Evolutionary conservation across 2,329 filamentous ascomycete species (phyloP).

Genomic region (Clarireedia homoeocarpa): DNA sequence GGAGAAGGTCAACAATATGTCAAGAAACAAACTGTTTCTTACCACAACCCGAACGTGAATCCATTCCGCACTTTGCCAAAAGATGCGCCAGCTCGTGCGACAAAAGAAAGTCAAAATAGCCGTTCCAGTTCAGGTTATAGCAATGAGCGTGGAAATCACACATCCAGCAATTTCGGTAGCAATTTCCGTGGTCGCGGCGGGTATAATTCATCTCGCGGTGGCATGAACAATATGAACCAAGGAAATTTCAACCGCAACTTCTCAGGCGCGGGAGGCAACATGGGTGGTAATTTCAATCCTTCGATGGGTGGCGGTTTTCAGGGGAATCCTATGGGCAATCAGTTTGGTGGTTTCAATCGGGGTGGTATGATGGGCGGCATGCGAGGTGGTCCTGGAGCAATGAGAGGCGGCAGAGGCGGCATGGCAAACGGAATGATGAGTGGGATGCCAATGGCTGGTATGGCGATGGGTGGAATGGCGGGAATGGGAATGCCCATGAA

Average conservation of each 20-base stretch:
- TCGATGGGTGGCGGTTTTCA: constrained; percentile 42
- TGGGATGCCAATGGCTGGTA: constrained; percentile 46
- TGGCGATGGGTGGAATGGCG: constrained; percentile 44
- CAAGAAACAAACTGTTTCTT: constrained; percentile 65
- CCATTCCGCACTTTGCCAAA: constrained; percentile 89
- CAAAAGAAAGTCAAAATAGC: constrained; percentile 52
- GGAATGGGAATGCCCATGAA: constrained; percentile 31
- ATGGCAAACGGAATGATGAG: constrained; percentile 37
- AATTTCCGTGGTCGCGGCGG: constrained; percentile 44
- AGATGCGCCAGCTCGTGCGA: constrained; percentile 66
- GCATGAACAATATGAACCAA: constrained; percentile 39
- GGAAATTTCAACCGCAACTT: constrained; percentile 46
- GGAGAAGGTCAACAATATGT: constrained; percentile 43
- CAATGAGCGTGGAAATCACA: constrained; percentile 33
- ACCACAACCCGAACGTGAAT: constrained; percentile 70
- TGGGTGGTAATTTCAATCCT: constrained; percentile 37
- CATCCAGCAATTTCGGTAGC: constrained; percentile 30
- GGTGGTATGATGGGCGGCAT: constrained; percentile 46
- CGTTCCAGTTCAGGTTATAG: constrained; percentile 43
- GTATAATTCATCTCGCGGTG: constrained; percentile 35
- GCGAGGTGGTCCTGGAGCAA: constrained; percentile 44
- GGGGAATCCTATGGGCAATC: constrained; percentile 35
- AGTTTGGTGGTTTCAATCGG: constrained; percentile 44
- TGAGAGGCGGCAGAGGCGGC: constrained; percentile 50
- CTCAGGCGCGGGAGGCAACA: constrained; percentile 36